Conservation (phyloP, 1,284 basidiomycete genomes). For the Phylloporus sp. region DNA sequence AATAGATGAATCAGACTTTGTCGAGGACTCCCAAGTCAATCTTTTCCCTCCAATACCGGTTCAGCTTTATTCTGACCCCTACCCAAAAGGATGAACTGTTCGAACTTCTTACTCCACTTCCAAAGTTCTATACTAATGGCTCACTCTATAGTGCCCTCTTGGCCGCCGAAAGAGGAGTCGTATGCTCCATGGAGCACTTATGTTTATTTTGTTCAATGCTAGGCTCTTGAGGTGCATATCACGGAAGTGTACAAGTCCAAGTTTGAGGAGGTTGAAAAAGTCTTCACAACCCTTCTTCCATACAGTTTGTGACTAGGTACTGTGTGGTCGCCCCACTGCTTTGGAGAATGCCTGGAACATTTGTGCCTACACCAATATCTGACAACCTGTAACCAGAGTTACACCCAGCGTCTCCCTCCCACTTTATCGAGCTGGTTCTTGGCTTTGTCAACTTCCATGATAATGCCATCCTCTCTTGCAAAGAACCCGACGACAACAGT, state of each 20-base stretch:
- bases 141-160: too few species aligned
- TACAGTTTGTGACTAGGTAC: slow-evolving; percentile 70
- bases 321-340: slow-evolving; percentile 68
- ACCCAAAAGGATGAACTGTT: too few species aligned
- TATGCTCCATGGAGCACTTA: too few species aligned
- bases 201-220: too few species aligned
- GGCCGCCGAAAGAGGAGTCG: too few species aligned
- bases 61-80: too few species aligned
- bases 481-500: slow-evolving; percentile 69
- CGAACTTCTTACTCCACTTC: too few species aligned
- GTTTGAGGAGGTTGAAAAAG: slow-evolving; percentile 68
- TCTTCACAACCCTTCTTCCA: slow-evolving; percentile 72
- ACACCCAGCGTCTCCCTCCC: slow-evolving; percentile 75
- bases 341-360: slow-evolving; percentile 82
- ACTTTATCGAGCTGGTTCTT: slow-evolving; percentile 74
- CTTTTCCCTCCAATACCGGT: slow-evolving; percentile 89
- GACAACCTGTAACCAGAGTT: slow-evolving; percentile 81
- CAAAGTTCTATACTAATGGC: too few species aligned
- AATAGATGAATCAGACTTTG: slow-evolving; percentile 71
- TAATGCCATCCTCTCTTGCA: slow-evolving; percentile 75
- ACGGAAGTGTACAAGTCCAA: slow-evolving; percentile 65
- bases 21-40: slow-evolving; percentile 87
- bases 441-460: slow-evolving; percentile 82
- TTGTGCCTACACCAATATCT: slow-evolving; percentile 79
- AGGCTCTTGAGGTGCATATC: slow-evolving; percentile 73